Conservation (phyloP, 148 eudicot species). For the Diospyros lotus region DNA sequence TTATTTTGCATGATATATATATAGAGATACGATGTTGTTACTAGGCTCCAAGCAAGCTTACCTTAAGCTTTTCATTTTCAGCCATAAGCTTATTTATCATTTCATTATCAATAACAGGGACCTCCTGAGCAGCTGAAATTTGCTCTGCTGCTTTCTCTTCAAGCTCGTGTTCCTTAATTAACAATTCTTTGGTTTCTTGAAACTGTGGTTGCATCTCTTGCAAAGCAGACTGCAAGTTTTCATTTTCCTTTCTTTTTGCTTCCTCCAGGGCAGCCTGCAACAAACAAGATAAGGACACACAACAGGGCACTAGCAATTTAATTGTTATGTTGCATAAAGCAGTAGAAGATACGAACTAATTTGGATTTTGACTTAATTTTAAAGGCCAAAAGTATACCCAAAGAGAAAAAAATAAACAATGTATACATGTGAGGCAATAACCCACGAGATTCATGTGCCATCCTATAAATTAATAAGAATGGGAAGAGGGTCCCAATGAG, state of each 20-base stretch:
- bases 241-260: slow-evolving; percentile 67
- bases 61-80: slow-evolving; percentile 81
- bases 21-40: background rate
- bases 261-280: slow-evolving; percentile 51
- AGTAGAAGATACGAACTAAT: too few species aligned
- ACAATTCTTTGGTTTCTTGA: slow-evolving; percentile 50
- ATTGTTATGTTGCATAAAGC: background rate
- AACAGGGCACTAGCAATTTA: background rate
- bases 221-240: slow-evolving; percentile 54
- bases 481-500: too few species aligned
- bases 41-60: slow-evolving; percentile 13
- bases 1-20: too few species aligned
- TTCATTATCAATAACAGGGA: slow-evolving; percentile 45
- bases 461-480: too few species aligned
- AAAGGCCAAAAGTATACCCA: background rate
- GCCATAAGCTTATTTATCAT: slow-evolving; percentile 41
- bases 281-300: background rate
- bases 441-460: too few species aligned
- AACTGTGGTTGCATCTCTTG: slow-evolving; percentile 59
- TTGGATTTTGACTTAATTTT: too few species aligned
- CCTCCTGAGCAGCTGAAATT: slow-evolving; percentile 40
- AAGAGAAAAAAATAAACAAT: background rate
- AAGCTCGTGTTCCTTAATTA: slow-evolving; percentile 52
- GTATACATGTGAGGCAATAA: too few species aligned
- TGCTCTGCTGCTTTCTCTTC: slow-evolving; percentile 36